phyloP scores from a whole-genome alignment of 2,329 filamentous ascomycete genomes.

The Beauveria sp. region DNA sequence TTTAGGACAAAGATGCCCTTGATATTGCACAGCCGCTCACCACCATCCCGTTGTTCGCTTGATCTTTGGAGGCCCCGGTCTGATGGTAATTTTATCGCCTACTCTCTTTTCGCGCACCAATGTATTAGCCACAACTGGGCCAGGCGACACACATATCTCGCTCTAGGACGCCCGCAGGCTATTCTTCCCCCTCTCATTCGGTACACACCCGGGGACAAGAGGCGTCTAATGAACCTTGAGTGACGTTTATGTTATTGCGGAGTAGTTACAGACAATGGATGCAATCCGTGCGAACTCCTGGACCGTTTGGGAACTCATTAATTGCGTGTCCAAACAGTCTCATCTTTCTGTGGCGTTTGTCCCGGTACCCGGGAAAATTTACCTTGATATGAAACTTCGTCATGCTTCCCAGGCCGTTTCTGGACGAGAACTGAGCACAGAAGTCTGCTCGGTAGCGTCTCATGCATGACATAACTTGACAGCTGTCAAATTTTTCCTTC shows the following conservation, averaged over 20 bases:
- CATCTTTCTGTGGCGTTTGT: not conserved
- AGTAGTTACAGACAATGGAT: not conserved
- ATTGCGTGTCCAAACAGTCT: not conserved
- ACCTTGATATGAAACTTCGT: not conserved
- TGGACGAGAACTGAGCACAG: too few species aligned
- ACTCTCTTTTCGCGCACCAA: not conserved
- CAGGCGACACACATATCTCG: not conserved
- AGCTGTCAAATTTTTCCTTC: too few species aligned
- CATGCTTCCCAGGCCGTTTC: not conserved
- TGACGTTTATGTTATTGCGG: not conserved
- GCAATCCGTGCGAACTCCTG: not conserved
- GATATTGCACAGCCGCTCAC: not conserved
- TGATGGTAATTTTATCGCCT: not conserved
- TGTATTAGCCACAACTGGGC: conserved; percentile 10
- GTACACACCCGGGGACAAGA: not conserved
- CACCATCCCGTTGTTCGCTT: not conserved
- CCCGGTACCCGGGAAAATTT: not conserved
- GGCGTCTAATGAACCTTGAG: not conserved
- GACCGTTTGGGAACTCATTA: not conserved
- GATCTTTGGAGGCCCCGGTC: not conserved
- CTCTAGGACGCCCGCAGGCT: not conserved
- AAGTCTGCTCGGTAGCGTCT: too few species aligned
- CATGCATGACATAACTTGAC: too few species aligned
- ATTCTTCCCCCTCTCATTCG: not conserved
- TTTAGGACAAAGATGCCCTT: not conserved